Base-by-base conservation (phyloP, 768 basidiomycete species). In the Xerocomellus intermedius region DNA sequence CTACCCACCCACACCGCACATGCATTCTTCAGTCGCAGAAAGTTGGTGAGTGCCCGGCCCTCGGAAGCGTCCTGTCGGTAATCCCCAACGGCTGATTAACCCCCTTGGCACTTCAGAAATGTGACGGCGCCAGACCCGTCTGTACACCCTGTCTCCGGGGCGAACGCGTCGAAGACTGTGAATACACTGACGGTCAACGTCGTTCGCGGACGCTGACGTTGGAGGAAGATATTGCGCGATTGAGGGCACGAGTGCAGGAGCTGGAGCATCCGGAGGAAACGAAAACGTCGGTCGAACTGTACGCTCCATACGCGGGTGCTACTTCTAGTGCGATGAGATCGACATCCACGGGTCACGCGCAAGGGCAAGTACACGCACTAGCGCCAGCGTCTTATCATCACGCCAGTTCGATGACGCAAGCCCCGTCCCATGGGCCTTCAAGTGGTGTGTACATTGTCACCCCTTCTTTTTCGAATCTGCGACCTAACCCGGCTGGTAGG, bases 111-210 rank as follows among this genome's bases (percentile, higher is more conserved):
- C 9, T 21, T 9, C 53, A 85, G 87, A 83, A 82, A 75, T 89
- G 87, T 59, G 86, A 89, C 61, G 85, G 86, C 17, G 67, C 65
- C 4, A 81, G 82, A 53, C 87, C 87, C 2, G 72, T 79, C 10
- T 89, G 87, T 65, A 81, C 81, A 2, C 86, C 83, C 39, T 89
- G 87, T 71, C 67, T 73, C 22, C 72, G 76, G 8, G 79, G 82
- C 24, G 81, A 84, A 36, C 81, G 84, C 54, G 77, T 77, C 26
- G 85, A 85, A 50, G 84, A 84, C 30, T 89, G 87, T 67, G 86
- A 89, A 70, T 89, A 87, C 67, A 75, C 82, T 7, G 86, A 88
- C 61, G 83, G 82, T 6, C 78, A 78, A 32, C 79, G 79, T 41
- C 79, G 83, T 54, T 82, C 87, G 19, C 74, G 80, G 51, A 86